Base-by-base conservation (phyloP, 331 rosid species). In the Quercus lobata region DNA sequence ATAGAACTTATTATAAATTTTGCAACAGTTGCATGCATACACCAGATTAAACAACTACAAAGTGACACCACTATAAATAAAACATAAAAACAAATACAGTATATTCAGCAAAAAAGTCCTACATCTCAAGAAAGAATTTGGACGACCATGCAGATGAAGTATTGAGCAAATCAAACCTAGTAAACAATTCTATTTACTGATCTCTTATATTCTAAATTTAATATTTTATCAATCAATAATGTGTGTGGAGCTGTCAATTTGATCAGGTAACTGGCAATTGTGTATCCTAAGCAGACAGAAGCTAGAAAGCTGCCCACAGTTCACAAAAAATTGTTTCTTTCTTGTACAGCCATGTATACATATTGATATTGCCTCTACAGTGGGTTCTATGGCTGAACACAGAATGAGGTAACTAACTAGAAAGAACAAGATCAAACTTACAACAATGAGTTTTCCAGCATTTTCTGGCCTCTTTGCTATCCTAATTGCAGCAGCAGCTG, bases 401-500 rank as follows among this genome's bases (percentile, higher is more conserved):
- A 52, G 73, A 52, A 34, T 21, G 22, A 72, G 18, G 10, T 34
- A 21, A 1, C 22, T 18, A 18, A 19, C 32, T 11, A 65, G 24
- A 63, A 37, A 19, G 49, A 41, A 12, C 11, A 21, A 32, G n/a
- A 25, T 46, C 34, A 71, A 60, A 80, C 94, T 81, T 88, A 92
- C 97, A 71, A 86, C 93, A 19, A 92, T 88, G 77, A 90, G 93
- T 71, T 92, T 92, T 74, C 91, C 91, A 4, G 90, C 77, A 76
- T 87, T 88, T 76, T 87, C 94, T 25, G 94, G 94, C 78, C 91
- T 81, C 77, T 86, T 84, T 57, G 93, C 97, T 57, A 92, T 57
- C 88, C 81, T 88, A 54, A 92, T 85, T 41, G 91, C 95, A 16
- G 94, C 96, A 2, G 96, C 94, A 0, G 93, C 89, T 0, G 96